Conservation (phyloP, 2,329 filamentous ascomycete genomes). For the Thyridium curvatum region DNA sequence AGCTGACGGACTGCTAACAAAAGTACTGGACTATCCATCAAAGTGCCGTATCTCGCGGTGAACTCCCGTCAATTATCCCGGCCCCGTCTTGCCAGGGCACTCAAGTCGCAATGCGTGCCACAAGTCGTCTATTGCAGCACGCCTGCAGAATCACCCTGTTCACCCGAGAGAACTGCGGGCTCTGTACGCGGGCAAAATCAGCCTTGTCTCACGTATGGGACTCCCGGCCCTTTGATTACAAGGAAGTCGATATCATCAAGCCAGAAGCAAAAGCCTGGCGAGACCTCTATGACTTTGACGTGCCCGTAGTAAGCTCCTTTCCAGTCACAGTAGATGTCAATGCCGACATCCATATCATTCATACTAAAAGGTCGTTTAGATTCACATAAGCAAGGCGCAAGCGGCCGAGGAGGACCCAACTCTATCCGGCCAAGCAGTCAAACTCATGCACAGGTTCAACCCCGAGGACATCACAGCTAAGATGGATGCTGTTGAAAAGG, state of each 20-base stretch:
- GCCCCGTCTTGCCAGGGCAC: neutral
- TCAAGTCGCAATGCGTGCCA: conserved; percentile 40
- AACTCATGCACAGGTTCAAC: conserved; percentile 75
- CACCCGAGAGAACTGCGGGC: conserved; percentile 63
- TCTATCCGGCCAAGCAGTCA: conserved; percentile 53
- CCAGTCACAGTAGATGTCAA: no score
- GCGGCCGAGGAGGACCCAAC: conserved; percentile 44
- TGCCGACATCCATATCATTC: no score
- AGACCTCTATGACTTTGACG: conserved; percentile 73
- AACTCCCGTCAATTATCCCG: no score
- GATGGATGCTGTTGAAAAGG: conserved; percentile 55
- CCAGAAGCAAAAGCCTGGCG: conserved; percentile 60
- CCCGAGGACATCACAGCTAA: conserved; percentile 57
- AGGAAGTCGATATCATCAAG: conserved; percentile 64
- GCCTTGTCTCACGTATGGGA: conserved; percentile 66
- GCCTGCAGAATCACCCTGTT: conserved; percentile 67
- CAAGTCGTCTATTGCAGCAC: conserved; percentile 41
- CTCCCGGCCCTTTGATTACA: conserved; percentile 58
- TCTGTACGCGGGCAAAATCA: conserved; percentile 63
- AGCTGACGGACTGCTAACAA: no score
- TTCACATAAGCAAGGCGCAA: conserved; percentile 54
- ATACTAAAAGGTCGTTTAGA: conserved; percentile 26
- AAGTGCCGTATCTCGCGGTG: no score
- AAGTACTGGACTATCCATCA: no score
- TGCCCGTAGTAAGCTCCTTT: conserved; percentile 60